Percentiles rank a stretch among this genome's conserved stretches.
Conservation (phyloP, 2,329 filamentous ascomycete species). For the Geoglossum cookeanum region DNA sequence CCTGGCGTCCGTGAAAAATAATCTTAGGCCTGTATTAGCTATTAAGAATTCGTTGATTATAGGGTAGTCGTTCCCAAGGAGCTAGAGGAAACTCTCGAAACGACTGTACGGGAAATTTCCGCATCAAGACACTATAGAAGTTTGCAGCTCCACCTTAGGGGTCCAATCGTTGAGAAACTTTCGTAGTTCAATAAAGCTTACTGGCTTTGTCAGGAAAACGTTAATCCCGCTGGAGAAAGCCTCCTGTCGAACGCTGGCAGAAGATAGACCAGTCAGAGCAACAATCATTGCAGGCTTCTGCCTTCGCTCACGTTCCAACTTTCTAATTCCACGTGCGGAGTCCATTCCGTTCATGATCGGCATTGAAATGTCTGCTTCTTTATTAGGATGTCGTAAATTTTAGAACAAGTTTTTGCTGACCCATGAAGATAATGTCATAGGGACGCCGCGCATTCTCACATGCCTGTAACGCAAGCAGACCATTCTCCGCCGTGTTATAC, state of each 20-base stretch:
- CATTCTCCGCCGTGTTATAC: slow-evolving; percentile 22
- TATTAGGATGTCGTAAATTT: neutral
- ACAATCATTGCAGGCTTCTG: slow-evolving; percentile 20
- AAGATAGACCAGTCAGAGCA: slow-evolving; percentile 26
- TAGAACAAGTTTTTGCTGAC: neutral
- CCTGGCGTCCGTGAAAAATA: too few relatives aligned
- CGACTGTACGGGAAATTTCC: too few relatives aligned
- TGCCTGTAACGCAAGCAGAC: slow-evolving; percentile 24
- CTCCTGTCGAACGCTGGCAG: slow-evolving; percentile 24
- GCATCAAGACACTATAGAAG: too few relatives aligned
- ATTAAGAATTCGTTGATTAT: too few relatives aligned
- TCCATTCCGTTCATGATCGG: slow-evolving; percentile 27
- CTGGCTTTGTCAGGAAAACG: slow-evolving; percentile 28
- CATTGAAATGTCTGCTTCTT: slow-evolving; percentile 23
- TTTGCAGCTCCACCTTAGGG: neutral
- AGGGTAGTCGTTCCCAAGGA: too few relatives aligned
- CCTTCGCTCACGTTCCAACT: slow-evolving; percentile 10
- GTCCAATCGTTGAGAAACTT: slow-evolving; percentile 20
- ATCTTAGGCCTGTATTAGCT: too few relatives aligned
- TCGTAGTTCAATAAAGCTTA: slow-evolving; percentile 25
- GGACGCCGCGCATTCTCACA: slow-evolving; percentile 15
- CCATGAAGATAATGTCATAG: slow-evolving; percentile 26
- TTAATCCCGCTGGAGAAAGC: slow-evolving; percentile 25
- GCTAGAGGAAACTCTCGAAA: too few relatives aligned
- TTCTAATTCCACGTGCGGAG: slow-evolving; percentile 25